phyloP scores from a whole-genome alignment of 345 rosid genomes.

The Durio zibethinus region DNA sequence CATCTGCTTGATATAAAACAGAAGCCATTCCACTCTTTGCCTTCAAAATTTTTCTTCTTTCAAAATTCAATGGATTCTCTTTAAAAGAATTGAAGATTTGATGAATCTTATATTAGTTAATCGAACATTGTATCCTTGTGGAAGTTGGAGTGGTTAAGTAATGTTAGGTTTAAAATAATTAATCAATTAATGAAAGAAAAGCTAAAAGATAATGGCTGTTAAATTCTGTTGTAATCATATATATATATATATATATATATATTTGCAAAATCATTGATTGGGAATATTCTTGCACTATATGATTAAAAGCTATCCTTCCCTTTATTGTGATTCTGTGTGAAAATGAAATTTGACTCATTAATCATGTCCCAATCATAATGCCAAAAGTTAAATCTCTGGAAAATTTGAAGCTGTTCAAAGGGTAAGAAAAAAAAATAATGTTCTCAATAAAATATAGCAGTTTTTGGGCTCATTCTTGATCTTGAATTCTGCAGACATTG shows the following conservation, averaged over 20 bases:
- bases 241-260: too few species aligned
- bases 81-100: neutral
- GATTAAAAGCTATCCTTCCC: neutral
- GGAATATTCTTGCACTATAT: conserved; percentile 12
- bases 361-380: neutral
- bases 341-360: neutral
- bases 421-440: neutral
- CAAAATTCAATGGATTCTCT: neutral
- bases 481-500: neutral
- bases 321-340: neutral
- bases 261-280: neutral
- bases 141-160: conserved; percentile 17
- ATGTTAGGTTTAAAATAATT: conserved; percentile 4
- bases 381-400: neutral
- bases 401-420: neutral
- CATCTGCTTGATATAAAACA: neutral
- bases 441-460: neutral
- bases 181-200: conserved; percentile 18
- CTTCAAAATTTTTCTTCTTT: neutral
- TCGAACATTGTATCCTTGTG: neutral
- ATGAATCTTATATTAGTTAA: neutral
- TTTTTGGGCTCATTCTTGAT: neutral
- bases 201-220: neutral
- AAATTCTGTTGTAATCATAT: conserved; percentile 10
- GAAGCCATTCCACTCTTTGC: neutral